Base-by-base conservation (phyloP, 2,329 filamentous ascomycete genomes). In the Plenodomus tracheiphilus region DNA sequence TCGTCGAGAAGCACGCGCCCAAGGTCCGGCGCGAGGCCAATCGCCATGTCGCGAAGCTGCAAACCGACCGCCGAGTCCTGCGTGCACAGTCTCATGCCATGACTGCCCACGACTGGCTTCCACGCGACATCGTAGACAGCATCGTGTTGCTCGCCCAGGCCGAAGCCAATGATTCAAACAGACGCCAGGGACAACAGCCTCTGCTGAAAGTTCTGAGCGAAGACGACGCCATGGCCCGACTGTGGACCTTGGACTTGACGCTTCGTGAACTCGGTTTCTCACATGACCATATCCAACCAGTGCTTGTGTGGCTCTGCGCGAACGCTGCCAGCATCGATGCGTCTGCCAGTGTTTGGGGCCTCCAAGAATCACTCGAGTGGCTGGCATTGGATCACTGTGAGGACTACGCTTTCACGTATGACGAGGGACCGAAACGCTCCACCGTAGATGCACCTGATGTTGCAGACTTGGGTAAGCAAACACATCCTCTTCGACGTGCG, bases 281-380 rank as follows among this genome's bases (percentile, higher is more conserved):
- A 3, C 43, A 59, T 16, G 58, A 64, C 15, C 62, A 70, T 36
- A 59, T 65, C 1, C 56, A 66, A 49, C 62, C 68, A 13, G 68
- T 66, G 3, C 44, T 71, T 36, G 61, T 52, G 43, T 72, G 69
- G 69, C 54, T 72, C 0, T 72, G 68, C 43, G 67, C 68, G 13
- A 63, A 70, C 49, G 69, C 72, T 18, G 63, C 56, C 32, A 58
- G 58, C 30, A 22, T 71, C n/a, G 85, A 84, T 53, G 80, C 87
- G 46, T 75, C 79, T 2, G 64, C 76, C 18, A 80, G 80, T 37
- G 81, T 91, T 13, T 96, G 91, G 89, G 91, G 92, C 9, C 75
- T 97, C 30, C 87, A 95, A 53, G 92, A 96, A 72, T 85, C 89
- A 20, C 71, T 99, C 17, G 90, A 97, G 61, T 96, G 91, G 90